Conservation (phyloP, 2,329 filamentous ascomycete species). For the Ophiostoma angusticollis region DNA sequence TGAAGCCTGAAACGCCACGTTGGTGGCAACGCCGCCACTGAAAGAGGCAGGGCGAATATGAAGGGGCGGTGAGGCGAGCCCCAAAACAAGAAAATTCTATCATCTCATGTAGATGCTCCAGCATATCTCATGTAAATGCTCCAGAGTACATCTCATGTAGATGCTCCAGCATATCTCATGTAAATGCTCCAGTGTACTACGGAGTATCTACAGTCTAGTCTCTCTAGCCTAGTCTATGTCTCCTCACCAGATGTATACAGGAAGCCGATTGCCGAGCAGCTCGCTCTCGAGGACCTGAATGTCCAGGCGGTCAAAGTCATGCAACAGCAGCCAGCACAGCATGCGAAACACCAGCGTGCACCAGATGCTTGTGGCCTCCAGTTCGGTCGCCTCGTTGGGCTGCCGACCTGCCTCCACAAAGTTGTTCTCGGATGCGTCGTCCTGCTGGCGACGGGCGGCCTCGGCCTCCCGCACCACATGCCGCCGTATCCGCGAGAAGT, state of each 20-base stretch:
- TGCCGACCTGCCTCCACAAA: constrained; percentile 9
- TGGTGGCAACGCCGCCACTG: too few relatives aligned
- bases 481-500: constrained; percentile 33
- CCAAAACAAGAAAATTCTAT: too few relatives aligned
- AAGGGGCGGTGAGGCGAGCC: background rate
- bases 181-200: too few relatives aligned
- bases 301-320: constrained; percentile 44
- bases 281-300: constrained; percentile 40
- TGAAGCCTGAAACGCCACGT: constrained; percentile 3
- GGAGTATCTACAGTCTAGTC: too few relatives aligned
- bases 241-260: constrained; percentile 34
- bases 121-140: too few relatives aligned
- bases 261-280: constrained; percentile 40
- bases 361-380: constrained; percentile 32
- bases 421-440: constrained; percentile 12
- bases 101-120: too few relatives aligned
- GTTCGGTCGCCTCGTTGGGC: constrained; percentile 1
- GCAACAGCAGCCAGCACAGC: constrained; percentile 45
- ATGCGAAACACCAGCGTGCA: constrained; percentile 42
- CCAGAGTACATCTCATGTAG: too few relatives aligned
- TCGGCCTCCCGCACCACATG: constrained; percentile 26
- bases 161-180: too few relatives aligned
- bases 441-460: constrained; percentile 10
- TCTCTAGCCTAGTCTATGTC: too few relatives aligned
- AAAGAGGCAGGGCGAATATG: background rate